Conservation (phyloP, 345 rosid species). For the Sisymbrium altissimum region DNA sequence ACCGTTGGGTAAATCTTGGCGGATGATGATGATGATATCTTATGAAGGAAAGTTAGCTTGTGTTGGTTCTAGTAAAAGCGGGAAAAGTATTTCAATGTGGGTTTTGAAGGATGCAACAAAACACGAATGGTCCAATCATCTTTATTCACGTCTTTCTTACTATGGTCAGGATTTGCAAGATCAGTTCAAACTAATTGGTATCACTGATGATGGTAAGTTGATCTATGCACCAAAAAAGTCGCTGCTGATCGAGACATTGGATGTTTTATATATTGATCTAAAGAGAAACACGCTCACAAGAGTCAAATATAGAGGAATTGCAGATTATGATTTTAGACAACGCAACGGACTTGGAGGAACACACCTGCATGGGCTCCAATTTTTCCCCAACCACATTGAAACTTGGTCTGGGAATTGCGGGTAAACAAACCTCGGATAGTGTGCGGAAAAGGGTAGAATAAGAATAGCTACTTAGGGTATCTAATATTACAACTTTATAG, state of each 20-base stretch:
- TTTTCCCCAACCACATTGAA: background rate
- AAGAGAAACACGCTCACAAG: background rate
- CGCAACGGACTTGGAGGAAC: background rate
- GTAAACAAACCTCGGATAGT: no score
- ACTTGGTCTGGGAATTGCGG: background rate
- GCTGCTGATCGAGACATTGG: no score
- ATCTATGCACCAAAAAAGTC: slow-evolving; percentile 1
- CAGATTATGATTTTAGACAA: background rate
- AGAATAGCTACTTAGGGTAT: no score
- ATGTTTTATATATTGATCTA: slow-evolving; percentile 14
- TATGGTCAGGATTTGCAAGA: background rate
- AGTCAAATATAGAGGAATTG: background rate
- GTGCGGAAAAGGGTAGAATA: no score
- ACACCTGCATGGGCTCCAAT: background rate
- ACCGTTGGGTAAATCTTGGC: background rate
- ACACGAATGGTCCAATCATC: background rate
- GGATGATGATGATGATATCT: background rate
- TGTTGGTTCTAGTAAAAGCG: background rate
- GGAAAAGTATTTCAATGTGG: background rate
- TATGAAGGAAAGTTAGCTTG: slow-evolving; percentile 8
- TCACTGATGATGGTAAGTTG: slow-evolving; percentile 3
- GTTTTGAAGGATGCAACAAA: background rate
- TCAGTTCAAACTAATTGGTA: background rate
- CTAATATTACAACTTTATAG: no score
- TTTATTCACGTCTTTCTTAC: background rate